Evolutionary conservation across 768 basidiomycete genomes (phyloP), one percentile per base, ranked within the genome.

Genomic region (Boletus rex-veris): DNA sequence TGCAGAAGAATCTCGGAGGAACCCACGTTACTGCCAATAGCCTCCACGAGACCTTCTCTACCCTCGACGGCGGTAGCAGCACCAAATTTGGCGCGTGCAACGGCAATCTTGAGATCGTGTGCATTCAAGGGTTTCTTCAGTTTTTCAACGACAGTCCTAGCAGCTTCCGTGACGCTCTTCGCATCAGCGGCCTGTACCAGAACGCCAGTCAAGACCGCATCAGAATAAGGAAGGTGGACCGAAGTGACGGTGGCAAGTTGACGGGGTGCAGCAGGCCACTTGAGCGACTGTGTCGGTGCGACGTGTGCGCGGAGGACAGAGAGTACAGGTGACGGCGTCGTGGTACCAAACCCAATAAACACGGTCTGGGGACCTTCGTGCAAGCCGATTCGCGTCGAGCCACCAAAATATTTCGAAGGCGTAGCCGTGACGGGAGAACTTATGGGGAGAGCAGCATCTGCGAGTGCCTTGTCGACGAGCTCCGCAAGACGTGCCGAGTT

Each of bases 191-290:
- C 92, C 66, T 90, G 84, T 35, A 98, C 75, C 49, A 92, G 72
- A 52, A 97, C 72, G 54, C 94, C 94, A 55, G 96, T 84, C 47
- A 99, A 79, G 7, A 88, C 77, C 4, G 93, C 95, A 67, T 98
- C 96, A 15, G 93, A 91, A 75, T 98, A 98, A 14, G 89, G 86
- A 12, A 94, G 77, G 65, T 90, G 82, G 49, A 97, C 83, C 11
- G 86, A 72, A 68, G 86, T 79, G 51, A 88, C 88, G 24, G 80
- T 80, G 2, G 87, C 76, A 40, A 81, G 80, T 52, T 68, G 64
- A n/a, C 85, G 84, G 19, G 87, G 67, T 47, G 74, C 72, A 49
- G 81, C 72, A 10, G 88, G 74, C 95, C 95, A 98, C 73, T 98
- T 98, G 67, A 98, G 77, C 35, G 90, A 81, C 8, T 88, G 77